These are phyloP conservation scores for Candida orba DNA, from an alignment of 805 yeast species.

Conservation along the genomic window DNA sequence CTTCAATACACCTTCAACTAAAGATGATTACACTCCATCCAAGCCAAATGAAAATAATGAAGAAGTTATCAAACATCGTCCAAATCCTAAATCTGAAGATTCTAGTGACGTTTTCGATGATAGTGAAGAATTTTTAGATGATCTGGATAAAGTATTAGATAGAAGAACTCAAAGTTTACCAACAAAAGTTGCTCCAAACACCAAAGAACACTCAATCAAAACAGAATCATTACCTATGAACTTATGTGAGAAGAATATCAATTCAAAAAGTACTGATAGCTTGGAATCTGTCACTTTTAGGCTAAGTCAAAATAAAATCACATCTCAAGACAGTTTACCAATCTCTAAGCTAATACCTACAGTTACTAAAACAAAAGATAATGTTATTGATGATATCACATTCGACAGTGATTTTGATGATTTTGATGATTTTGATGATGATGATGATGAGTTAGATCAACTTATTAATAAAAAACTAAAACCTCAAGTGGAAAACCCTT, in stretches of 20 bases:
- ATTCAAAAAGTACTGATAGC: not conserved
- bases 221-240: too few species aligned
- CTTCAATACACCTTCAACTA: conserved; percentile 1
- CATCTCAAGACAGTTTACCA: not conserved
- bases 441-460: conserved; percentile 1
- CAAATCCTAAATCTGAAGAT: conserved; percentile 6
- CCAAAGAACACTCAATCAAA: too few species aligned
- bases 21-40: conserved; percentile 11
- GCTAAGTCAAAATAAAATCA: conserved; percentile 3
- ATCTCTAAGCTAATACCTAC: too few species aligned
- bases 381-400: conserved; percentile 8
- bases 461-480: conserved; percentile 10
- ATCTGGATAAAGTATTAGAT: conserved; percentile 8
- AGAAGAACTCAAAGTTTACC: conserved; percentile 1
- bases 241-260: too few species aligned
- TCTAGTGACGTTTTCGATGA: conserved; percentile 20
- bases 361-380: conserved; percentile 4
- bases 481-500: not conserved
- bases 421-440: conserved; percentile 12
- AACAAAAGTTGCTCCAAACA: too few species aligned
- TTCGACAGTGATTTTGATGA: conserved; percentile 8
- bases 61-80: not conserved
- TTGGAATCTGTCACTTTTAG: not conserved
- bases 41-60: not conserved
- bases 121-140: conserved; percentile 21